Base-by-base conservation (phyloP, 2,329 filamentous ascomycete species). In the Pseudogymnoascus sp. region DNA sequence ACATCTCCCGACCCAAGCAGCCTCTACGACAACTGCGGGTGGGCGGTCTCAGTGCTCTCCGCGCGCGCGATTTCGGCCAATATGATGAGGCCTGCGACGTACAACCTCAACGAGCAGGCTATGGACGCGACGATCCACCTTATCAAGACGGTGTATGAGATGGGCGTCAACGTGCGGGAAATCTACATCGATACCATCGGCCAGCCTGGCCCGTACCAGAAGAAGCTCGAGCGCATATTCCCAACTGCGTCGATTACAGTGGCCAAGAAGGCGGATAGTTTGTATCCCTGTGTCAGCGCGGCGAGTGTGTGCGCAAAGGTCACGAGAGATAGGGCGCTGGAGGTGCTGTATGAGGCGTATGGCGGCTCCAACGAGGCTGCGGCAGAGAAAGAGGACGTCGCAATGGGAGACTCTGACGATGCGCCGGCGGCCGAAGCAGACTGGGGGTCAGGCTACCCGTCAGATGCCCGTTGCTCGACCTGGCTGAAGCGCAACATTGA, bases 101-200 rank as follows among this genome's bases (percentile, higher is more conserved):
- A 97, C 77, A 99, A 99, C 73, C 84, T 99, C 66, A 99, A 99
- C 72, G 91, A 92, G 4, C 94, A 99, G 75, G 93, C 93, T 15
- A 88, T 94, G 84, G 92, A 96, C 74, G 90, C 93, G 3, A 97
- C 93, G 0, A 84, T 96, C 24, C 83, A 84, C 39, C 79, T 99
- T 60, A 93, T 97, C 69, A 80, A 84, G 61, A 86, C 85, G 36
- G 89, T 96, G 3, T 81, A 94, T 36, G 85, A 84, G 7, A 80
- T 81, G 17, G 90, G 90, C 36, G 89, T 97, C 64, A 92, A 95
- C 72, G 79, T 97, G 4, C 83, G 80, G 62, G 90, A 97, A 74
- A 89, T 99, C 59, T 99, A 92, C 73, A 92, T 99, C 71, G 93
- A 99, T 76, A 97, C 93, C 2, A 89, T 97, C 70, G 93, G 93